Evolutionary conservation across 208 protist species (phyloP).

Genomic region (Blastocrithidia nonstop): DNA sequence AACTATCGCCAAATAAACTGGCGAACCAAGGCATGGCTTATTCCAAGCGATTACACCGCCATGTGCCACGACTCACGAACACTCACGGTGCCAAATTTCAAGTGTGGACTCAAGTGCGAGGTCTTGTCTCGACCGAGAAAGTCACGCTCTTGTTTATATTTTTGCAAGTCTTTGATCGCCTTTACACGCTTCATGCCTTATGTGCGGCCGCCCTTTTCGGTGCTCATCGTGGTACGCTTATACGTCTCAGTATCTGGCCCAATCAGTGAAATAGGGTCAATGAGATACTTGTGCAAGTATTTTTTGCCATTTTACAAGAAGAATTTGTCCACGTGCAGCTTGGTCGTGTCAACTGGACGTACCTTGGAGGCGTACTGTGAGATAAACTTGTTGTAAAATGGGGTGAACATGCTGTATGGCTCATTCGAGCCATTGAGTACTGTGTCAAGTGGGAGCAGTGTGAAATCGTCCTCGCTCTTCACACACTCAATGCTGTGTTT

Average conservation of each 20-base stretch:
- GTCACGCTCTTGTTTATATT: conserved; percentile 30
- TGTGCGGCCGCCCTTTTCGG: conserved; percentile 26
- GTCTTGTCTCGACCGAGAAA: conserved; percentile 35
- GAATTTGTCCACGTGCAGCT: conserved; percentile 8
- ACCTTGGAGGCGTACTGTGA: conserved; percentile 18
- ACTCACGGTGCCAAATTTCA: conserved; percentile 69
- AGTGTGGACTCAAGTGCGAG: conserved; percentile 50
- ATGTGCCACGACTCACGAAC: conserved; percentile 39
- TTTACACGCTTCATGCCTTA: conserved; percentile 18
- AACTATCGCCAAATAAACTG: conserved; percentile 71
- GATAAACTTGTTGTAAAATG: conserved; percentile 42
- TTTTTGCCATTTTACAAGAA: conserved; percentile 9
- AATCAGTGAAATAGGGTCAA: conserved; percentile 8
- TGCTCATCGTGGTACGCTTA: conserved; percentile 10
- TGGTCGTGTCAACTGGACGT: conserved; percentile 5
- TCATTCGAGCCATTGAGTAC: conserved; percentile 14
- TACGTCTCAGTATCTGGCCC: too few species aligned
- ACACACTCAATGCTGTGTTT: conserved; percentile 12
- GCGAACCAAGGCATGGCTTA: conserved; percentile 21
- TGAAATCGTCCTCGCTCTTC: conserved; percentile 27
- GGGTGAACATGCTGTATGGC: conserved; percentile 65
- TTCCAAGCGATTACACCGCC: conserved; percentile 14
- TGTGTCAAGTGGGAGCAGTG: conserved; percentile 22
- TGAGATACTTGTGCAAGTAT: conserved; percentile 5
- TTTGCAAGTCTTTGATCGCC: conserved; percentile 8